phyloP scores from a whole-genome alignment of 257 asterid genomes.

The Eustoma russellianum region DNA sequence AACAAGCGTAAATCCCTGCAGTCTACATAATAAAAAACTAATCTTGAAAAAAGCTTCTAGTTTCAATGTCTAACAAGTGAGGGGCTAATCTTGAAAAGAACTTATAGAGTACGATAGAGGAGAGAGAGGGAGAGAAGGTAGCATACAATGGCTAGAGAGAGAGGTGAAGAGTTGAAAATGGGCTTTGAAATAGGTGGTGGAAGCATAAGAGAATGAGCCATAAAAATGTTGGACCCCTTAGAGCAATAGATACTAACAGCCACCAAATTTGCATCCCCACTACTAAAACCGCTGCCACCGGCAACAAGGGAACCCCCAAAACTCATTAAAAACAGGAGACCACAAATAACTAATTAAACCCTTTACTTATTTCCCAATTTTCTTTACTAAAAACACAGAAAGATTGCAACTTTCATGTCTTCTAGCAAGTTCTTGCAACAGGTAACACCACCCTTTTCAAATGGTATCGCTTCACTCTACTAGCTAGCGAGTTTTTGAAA shows the following conservation, averaged over 20 bases:
- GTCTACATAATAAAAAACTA: too few species aligned
- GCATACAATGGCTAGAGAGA: conserved; percentile 52
- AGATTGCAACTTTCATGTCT: too few species aligned
- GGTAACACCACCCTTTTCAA: too few species aligned
- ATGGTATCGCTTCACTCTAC: too few species aligned
- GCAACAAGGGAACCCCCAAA: conserved; percentile 37
- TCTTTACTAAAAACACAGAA: neutral
- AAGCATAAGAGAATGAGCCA: conserved; percentile 34
- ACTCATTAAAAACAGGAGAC: conserved; percentile 31
- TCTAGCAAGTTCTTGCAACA: too few species aligned
- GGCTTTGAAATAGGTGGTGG: conserved; percentile 33
- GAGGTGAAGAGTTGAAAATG: conserved; percentile 32
- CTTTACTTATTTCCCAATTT: neutral
- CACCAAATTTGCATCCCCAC: conserved; percentile 41
- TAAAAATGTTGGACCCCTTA: conserved; percentile 24
- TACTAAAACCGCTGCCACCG: conserved; percentile 16
- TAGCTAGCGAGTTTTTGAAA: too few species aligned
- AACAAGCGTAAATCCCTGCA: too few species aligned
- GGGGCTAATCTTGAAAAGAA: too few species aligned
- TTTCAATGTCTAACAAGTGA: too few species aligned
- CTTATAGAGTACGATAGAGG: too few species aligned
- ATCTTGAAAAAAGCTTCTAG: too few species aligned
- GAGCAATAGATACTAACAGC: conserved; percentile 31
- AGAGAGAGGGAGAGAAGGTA: neutral
- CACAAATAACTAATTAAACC: neutral